phyloP scores from a whole-genome alignment of 805 yeast species.

The Yamadazyma endophytica region DNA sequence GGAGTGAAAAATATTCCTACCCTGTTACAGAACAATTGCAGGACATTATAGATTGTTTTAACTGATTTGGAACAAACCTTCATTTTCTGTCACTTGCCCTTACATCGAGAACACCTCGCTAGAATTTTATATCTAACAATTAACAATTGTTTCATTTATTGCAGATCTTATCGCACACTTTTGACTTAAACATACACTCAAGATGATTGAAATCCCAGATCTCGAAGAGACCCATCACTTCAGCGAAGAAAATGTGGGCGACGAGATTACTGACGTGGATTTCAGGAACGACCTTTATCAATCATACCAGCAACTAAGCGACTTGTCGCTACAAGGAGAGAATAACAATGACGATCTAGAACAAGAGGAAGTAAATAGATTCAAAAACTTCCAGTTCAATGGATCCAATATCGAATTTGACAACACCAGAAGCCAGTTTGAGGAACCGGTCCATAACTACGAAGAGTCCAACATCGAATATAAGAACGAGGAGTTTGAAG shows the following conservation, averaged over 20 bases:
- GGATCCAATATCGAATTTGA: not conserved
- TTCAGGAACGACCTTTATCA: not conserved
- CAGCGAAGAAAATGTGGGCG: constrained; percentile 6
- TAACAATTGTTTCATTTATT: too few relatives aligned
- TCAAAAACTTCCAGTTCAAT: constrained; percentile 2
- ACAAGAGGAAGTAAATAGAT: constrained; percentile 1
- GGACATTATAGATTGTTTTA: too few relatives aligned
- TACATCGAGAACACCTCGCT: too few relatives aligned
- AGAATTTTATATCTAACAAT: too few relatives aligned
- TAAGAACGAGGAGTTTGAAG: too few relatives aligned
- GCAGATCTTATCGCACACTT: too few relatives aligned
- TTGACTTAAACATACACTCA: not conserved
- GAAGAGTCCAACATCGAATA: too few relatives aligned
- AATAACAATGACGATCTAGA: not conserved
- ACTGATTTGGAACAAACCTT: too few relatives aligned
- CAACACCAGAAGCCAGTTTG: not conserved
- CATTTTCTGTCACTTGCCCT: too few relatives aligned
- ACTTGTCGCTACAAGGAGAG: not conserved
- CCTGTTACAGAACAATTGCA: too few relatives aligned
- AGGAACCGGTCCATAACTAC: too few relatives aligned
- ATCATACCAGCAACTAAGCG: not conserved
- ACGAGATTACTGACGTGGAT: not conserved
- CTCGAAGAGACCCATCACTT: constrained; percentile 24
- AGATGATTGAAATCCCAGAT: constrained; percentile 45
- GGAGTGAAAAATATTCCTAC: too few relatives aligned